phyloP scores from a whole-genome alignment of 2,329 filamentous ascomycete genomes.

The Colletotrichum sp. region DNA sequence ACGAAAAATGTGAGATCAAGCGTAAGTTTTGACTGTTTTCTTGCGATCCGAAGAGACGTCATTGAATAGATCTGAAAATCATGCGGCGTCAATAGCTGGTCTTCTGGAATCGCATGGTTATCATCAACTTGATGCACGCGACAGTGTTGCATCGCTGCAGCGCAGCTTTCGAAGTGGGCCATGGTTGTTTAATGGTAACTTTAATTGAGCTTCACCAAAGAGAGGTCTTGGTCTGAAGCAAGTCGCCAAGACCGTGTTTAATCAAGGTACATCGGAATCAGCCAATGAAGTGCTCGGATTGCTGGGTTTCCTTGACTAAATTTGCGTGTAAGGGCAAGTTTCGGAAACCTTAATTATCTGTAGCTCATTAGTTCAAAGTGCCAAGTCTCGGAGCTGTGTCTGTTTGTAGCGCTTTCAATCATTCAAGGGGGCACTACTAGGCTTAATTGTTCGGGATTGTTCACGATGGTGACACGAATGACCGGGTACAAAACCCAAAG shows the following conservation, averaged over 20 bases:
- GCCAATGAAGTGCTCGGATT: neutral
- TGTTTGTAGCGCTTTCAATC: neutral
- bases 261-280: rapidly evolving
- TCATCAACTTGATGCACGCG: neutral
- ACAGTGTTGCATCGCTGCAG: neutral
- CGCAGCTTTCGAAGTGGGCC: neutral
- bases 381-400: neutral
- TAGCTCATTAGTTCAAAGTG: neutral
- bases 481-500: neutral
- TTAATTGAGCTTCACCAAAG: neutral
- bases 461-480: neutral
- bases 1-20: neutral
- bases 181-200: neutral
- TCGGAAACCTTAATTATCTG: neutral
- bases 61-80: neutral
- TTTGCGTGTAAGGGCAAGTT: neutral
- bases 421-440: neutral
- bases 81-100: neutral
- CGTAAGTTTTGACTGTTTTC: neutral
- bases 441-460: neutral
- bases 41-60: neutral
- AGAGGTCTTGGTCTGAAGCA: neutral
- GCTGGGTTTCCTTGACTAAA: neutral
- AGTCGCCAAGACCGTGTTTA: neutral
- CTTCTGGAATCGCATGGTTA: neutral